Conservation (phyloP, 163 green algal species). For the Chlamydomonas reinhardtii region DNA sequence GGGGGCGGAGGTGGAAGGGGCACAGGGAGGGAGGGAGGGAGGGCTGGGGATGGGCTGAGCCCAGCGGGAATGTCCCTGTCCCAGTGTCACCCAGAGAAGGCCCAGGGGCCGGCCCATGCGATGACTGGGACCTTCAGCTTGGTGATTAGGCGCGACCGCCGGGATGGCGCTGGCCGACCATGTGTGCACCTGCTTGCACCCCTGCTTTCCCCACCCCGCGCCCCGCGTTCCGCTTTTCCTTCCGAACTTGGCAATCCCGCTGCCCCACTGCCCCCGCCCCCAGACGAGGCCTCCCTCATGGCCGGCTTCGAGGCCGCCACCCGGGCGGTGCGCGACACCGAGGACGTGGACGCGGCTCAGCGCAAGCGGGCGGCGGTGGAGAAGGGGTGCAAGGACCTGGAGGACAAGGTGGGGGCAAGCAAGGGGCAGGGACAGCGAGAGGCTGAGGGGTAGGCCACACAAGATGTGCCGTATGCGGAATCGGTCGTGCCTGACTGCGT, state of each 20-base stretch:
- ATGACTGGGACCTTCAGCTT: too few species aligned
- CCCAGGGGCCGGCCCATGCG: too few species aligned
- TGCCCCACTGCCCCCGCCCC: background rate
- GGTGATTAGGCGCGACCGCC: too few species aligned
- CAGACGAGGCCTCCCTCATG: conserved; percentile 29
- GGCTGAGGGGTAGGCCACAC: background rate
- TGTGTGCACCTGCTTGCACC: too few species aligned
- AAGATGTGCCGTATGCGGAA: too few species aligned
- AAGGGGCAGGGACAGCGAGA: background rate
- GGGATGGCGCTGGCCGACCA: too few species aligned
- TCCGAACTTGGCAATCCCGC: too few species aligned
- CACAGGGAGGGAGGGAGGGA: background rate
- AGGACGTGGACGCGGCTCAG: conserved; percentile 28
- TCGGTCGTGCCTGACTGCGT: too few species aligned
- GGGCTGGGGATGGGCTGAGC: background rate
- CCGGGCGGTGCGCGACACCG: background rate
- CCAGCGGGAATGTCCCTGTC: too few species aligned
- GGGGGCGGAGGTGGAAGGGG: background rate
- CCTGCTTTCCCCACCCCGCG: too few species aligned
- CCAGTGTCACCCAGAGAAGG: too few species aligned
- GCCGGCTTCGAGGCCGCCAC: background rate
- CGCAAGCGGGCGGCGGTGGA: conserved; percentile 38
- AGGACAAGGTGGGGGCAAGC: conserved; percentile 56
- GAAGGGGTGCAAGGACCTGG: conserved; percentile 43
- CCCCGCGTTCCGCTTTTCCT: too few species aligned